Conservation (phyloP, 2,329 filamentous ascomycete genomes). For the Fusarium hainanense region DNA sequence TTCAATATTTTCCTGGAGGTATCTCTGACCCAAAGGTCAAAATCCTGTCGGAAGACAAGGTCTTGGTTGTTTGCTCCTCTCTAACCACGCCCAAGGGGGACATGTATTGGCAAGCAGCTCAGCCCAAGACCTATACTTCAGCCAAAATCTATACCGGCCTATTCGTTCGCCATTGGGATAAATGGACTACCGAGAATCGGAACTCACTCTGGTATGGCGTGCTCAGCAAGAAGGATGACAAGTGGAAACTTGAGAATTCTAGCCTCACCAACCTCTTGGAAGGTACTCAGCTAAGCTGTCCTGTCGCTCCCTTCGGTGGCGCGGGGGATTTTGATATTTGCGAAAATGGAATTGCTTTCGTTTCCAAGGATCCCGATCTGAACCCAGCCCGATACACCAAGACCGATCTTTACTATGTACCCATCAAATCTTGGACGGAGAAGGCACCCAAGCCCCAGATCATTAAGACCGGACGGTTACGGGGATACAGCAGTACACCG, state of each 20-base stretch:
- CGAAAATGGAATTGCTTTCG: conserved; percentile 73
- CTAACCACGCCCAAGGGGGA: conserved; percentile 75
- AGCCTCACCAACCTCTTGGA: conserved; percentile 73
- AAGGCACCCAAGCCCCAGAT: conserved; percentile 63
- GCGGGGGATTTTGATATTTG: conserved; percentile 83
- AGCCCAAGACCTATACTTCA: conserved; percentile 68
- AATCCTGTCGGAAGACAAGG: conserved; percentile 59
- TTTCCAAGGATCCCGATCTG: conserved; percentile 78
- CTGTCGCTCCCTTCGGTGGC: conserved; percentile 82
- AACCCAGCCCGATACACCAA: conserved; percentile 82
- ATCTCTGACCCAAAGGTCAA: conserved; percentile 71
- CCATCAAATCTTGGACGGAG: conserved; percentile 70
- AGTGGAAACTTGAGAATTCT: conserved; percentile 56
- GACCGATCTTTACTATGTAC: conserved; percentile 80
- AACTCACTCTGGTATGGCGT: conserved; percentile 80
- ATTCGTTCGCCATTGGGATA: conserved; percentile 86
- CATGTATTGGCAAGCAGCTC: conserved; percentile 73
- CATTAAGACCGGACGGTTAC: conserved; percentile 65
- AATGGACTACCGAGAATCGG: conserved; percentile 75
- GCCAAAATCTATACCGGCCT: conserved; percentile 79
- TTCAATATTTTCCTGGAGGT: conserved; percentile 62
- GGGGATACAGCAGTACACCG: conserved; percentile 74
- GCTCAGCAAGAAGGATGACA: conserved; percentile 58
- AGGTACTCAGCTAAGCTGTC: conserved; percentile 69
- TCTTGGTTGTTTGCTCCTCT: conserved; percentile 70